These are phyloP conservation scores for Neofusicoccum sp. DNA, from an alignment of 2,329 filamentous ascomycete genomes.

Conservation along the genomic window DNA sequence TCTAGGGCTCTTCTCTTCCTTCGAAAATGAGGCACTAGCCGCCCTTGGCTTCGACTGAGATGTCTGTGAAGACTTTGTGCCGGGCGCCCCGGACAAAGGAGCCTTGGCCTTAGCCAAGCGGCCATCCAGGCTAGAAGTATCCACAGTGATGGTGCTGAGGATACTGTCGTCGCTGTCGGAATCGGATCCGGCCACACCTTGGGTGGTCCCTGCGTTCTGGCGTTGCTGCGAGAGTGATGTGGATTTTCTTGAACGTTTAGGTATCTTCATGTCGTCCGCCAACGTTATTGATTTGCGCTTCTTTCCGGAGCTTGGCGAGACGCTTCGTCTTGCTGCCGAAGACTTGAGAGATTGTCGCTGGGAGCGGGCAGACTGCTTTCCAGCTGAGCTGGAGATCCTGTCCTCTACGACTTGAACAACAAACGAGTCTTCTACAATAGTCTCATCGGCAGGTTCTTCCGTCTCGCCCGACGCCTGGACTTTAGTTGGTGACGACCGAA, in stretches of 20 bases:
- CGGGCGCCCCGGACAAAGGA: background rate
- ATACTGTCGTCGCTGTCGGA: conserved; percentile 35
- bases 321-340: background rate
- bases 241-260: conserved; percentile 24
- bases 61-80: background rate
- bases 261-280: conserved; percentile 22
- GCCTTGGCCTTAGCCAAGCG: background rate
- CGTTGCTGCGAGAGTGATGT: background rate
- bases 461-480: background rate
- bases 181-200: conserved; percentile 22
- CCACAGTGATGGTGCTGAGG: conserved; percentile 46
- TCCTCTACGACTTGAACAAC: background rate
- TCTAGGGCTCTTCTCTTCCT: background rate
- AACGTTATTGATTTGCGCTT: conserved; percentile 31
- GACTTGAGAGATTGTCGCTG: background rate
- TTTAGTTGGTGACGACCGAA: background rate
- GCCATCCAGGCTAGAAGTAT: conserved; percentile 15
- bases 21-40: background rate
- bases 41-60: background rate
- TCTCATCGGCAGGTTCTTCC: background rate
- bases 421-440: conserved; percentile 11
- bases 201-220: background rate
- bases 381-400: background rate
- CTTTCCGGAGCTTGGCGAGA: background rate
- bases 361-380: background rate